These are phyloP conservation scores for Hypoxylon crocopeplum DNA, from an alignment of 495 filamentous ascomycete species.

Conservation along the genomic window DNA sequence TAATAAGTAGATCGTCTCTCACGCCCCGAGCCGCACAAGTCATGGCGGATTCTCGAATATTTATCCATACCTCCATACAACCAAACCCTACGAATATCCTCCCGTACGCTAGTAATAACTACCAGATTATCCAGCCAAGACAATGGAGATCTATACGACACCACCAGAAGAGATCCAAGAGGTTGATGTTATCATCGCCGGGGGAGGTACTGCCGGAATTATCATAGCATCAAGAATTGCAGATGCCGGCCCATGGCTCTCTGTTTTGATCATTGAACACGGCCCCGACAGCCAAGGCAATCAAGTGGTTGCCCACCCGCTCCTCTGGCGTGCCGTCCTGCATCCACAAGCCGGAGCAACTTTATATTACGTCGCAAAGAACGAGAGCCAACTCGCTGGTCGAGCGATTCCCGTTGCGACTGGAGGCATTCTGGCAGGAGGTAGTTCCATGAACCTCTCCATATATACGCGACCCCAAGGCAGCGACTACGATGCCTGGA, in stretches of 20 bases:
- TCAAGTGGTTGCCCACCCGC: background rate
- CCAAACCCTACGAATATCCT: too few relatives aligned
- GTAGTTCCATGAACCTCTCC: background rate
- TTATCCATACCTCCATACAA: too few relatives aligned
- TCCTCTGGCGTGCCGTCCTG: background rate
- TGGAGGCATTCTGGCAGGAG: background rate
- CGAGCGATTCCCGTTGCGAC: background rate
- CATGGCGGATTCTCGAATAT: too few relatives aligned
- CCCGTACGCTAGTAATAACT: too few relatives aligned
- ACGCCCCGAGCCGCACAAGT: too few relatives aligned
- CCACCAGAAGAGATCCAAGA: conserved; percentile 41
- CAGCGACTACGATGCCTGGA: background rate
- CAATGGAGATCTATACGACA: conserved; percentile 42
- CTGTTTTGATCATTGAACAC: background rate
- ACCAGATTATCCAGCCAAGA: too few relatives aligned
- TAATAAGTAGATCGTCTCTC: too few relatives aligned
- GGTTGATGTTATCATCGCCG: conserved; percentile 46
- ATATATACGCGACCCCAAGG: background rate
- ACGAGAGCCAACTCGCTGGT: background rate
- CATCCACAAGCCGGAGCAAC: background rate
- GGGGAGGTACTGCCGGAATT: background rate
- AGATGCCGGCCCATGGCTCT: background rate
- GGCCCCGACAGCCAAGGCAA: background rate
- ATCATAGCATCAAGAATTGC: background rate
- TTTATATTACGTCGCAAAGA: too few relatives aligned